Conservation (phyloP, 202 grass and related monocot genomes). For the Schoenoplectus tabernaemontani region DNA sequence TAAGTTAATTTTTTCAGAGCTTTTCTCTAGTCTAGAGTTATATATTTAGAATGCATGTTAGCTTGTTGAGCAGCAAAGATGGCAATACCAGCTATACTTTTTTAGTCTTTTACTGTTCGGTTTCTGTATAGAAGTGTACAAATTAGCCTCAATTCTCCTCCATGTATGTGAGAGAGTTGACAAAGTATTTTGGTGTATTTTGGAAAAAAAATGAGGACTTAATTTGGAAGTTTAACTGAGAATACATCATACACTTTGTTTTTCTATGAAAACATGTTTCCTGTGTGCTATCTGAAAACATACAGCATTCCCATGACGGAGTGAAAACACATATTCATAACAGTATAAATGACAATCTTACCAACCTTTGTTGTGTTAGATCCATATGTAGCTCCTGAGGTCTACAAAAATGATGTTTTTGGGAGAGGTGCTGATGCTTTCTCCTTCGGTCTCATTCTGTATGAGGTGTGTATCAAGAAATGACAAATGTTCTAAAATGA, state of each 20-base stretch:
- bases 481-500: background rate
- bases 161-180: background rate
- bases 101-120: background rate
- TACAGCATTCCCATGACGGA: background rate
- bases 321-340: background rate
- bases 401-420: slow-evolving; percentile 77
- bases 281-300: background rate
- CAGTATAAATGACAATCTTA: background rate
- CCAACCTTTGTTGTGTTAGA: slow-evolving; percentile 32
- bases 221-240: background rate
- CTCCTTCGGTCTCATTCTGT: slow-evolving; percentile 90
- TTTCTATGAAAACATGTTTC: background rate
- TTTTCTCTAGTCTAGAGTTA: background rate
- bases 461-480: slow-evolving; percentile 45
- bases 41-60: background rate
- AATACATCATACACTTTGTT: background rate
- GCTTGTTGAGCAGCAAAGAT: background rate
- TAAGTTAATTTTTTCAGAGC: slow-evolving; percentile 36
- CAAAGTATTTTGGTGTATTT: background rate
- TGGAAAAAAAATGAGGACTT: background rate
- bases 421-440: slow-evolving; percentile 80
- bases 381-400: slow-evolving; percentile 68
- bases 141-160: background rate
- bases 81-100: background rate
- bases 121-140: background rate